Evolutionary conservation across 345 rosid genomes (phyloP), one percentile per base, ranked within the genome.

Genomic region (Pseudoturritis turrita): DNA sequence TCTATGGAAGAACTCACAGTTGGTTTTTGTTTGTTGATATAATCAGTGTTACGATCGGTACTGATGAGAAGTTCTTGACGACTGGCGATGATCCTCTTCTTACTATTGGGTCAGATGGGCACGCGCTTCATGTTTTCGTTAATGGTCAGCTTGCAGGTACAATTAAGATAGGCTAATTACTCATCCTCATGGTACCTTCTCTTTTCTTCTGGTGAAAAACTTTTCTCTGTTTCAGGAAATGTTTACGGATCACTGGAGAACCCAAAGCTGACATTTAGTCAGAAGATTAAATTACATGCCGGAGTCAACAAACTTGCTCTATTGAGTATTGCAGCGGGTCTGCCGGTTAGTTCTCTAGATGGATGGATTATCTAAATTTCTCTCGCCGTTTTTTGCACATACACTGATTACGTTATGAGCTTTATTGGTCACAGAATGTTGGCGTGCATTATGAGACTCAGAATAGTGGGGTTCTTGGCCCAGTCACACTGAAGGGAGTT

Each of bases 381-480:
- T 68, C 40, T 11, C 28, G n/a, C n/a, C 26, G 17, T 6, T 0
- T 18, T 70, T 13, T 26, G 7, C 50, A 3, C 44, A 11, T 25
- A 15, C 3, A 49, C 18, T 36, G 54, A 46, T 9, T 31, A 59
- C 5, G 0, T 15, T 35, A 18, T 53, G 17, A 63, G 17, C 37
- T 19, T 54, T 1, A 0, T 68, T 53, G 19, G 23, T 77, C 61
- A 62, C 76, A 94, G 98, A 94, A 94, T 61, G 92, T 88, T 44
- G 98, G 98, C 7, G 66, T 85, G 52, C 97, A 91, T 80, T 94
- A 78, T 40, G 98, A 94, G 81, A 85, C 84, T 54, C 82, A 96
- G 95, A 87, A 88, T 76, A 80, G 79, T 61, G 98, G 97, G 6
- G 80, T 94, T 67, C 87, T 91, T 17, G 97, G 97, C 7, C 97